phyloP scores from a whole-genome alignment of 1,284 basidiomycete genomes.

The Ceratorhiza oryzae-sativae region DNA sequence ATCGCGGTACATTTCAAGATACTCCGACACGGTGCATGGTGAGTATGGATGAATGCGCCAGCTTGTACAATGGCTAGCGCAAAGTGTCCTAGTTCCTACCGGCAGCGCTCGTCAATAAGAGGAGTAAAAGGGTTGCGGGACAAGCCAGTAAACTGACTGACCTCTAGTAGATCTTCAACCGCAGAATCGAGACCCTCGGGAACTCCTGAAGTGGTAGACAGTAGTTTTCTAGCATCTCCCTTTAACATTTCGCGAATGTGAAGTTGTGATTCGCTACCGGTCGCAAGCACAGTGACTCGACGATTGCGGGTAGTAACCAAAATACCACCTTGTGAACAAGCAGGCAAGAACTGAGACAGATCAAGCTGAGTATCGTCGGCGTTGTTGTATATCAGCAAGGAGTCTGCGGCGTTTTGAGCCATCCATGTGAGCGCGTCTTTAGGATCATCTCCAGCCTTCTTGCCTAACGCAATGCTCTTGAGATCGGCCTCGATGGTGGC shows the following conservation, averaged over 20 bases:
- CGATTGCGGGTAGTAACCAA: constrained; percentile 34
- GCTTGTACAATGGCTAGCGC: constrained; percentile 24
- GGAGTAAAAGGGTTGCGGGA: too few relatives aligned
- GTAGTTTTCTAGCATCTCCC: background rate
- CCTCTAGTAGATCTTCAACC: background rate
- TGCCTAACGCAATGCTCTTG: background rate
- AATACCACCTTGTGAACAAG: constrained; percentile 11
- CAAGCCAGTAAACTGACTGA: background rate
- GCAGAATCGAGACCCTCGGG: background rate
- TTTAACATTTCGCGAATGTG: background rate
- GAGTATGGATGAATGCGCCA: constrained; percentile 22
- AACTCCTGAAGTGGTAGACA: background rate
- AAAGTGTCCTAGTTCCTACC: constrained; percentile 6
- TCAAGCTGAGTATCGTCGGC: constrained; percentile 12
- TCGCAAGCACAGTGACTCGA: background rate
- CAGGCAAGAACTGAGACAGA: constrained; percentile 4
- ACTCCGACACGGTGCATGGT: background rate
- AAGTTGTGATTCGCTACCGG: background rate
- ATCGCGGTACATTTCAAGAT: background rate
- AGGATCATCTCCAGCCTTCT: background rate
- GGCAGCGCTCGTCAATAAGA: background rate
- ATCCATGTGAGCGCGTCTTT: constrained; percentile 22
- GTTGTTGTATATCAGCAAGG: constrained; percentile 19
- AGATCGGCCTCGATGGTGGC: background rate
- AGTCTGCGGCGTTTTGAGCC: background rate